These are phyloP conservation scores for Furcasterigmium furcatum DNA, from an alignment of 2,329 filamentous ascomycete genomes.

Conservation along the genomic window DNA sequence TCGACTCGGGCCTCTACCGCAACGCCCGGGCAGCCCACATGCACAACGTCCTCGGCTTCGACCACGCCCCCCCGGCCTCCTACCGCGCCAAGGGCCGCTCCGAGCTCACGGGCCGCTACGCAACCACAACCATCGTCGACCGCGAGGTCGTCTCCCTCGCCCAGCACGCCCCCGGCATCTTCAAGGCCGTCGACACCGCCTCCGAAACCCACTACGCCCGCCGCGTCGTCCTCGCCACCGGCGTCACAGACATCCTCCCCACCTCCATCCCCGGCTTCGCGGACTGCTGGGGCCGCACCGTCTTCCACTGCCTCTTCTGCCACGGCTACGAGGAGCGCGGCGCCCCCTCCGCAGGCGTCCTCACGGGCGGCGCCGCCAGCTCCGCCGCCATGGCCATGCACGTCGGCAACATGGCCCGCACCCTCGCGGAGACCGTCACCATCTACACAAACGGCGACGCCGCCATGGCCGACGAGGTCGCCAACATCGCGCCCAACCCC, in stretches of 20 bases:
- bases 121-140: conserved; percentile 20
- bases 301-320: conserved; percentile 59
- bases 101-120: conserved; percentile 30
- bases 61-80: conserved; percentile 29
- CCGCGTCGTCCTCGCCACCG: conserved; percentile 54
- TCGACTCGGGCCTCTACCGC: conserved; percentile 48
- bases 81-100: conserved; percentile 29
- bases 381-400: conserved; percentile 28
- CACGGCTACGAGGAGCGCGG: conserved; percentile 57
- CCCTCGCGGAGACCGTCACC: conserved; percentile 38
- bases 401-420: conserved; percentile 37
- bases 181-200: conserved; percentile 33
- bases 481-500: conserved; percentile 23
- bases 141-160: conserved; percentile 22
- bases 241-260: conserved; percentile 47
- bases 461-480: conserved; percentile 22
- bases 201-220: conserved; percentile 41
- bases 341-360: conserved; percentile 37
- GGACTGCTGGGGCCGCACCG: conserved; percentile 50
- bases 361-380: conserved; percentile 34
- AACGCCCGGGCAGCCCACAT: conserved; percentile 44
- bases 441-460: conserved; percentile 48
- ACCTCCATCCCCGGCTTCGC: conserved; percentile 47
- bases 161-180: conserved; percentile 22
- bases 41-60: conserved; percentile 40